Percentiles rank a stretch among this genome's conserved stretches.
phyloP scores from a whole-genome alignment of 108 stramenopile genomes.

The Aurantiochytrium sp. region DNA sequence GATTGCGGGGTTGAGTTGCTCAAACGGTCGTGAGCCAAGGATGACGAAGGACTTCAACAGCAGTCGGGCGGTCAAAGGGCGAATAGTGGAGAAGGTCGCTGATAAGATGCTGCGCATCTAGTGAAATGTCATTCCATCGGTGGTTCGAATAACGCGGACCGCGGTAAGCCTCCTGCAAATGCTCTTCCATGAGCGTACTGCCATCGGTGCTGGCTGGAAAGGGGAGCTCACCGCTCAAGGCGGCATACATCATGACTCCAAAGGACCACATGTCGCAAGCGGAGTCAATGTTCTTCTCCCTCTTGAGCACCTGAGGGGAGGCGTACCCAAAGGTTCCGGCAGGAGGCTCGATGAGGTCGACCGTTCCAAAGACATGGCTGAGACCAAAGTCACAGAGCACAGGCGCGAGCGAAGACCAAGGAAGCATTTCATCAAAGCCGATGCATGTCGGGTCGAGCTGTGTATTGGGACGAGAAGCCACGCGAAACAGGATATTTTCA shows the following conservation, averaged over 20 bases:
- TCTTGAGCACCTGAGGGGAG: not conserved
- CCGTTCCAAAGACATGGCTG: not conserved
- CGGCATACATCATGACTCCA: not conserved
- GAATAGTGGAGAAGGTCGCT: not conserved
- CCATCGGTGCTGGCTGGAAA: slow-evolving; percentile 8
- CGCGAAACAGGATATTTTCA: slow-evolving; percentile 11
- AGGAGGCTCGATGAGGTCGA: not conserved
- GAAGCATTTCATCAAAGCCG: not conserved
- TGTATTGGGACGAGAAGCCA: not conserved
- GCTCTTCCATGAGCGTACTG: not conserved
- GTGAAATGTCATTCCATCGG: not conserved
- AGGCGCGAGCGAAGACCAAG: not conserved
- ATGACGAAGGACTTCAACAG: not conserved
- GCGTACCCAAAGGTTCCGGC: slow-evolving; percentile 6
- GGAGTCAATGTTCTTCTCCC: not conserved
- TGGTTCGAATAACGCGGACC: not conserved
- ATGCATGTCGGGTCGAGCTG: not conserved
- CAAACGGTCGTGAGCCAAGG: not conserved
- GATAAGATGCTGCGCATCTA: not conserved
- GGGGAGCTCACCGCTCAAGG: not conserved
- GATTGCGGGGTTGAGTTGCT: too few species aligned
- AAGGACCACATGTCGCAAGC: not conserved
- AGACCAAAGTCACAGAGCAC: slow-evolving; percentile 7
- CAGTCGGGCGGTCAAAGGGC: not conserved
- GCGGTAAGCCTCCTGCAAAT: not conserved